Evolutionary conservation across 176 grass and related monocot species (phyloP).

Genomic region (Bonia amplexicaulis): DNA sequence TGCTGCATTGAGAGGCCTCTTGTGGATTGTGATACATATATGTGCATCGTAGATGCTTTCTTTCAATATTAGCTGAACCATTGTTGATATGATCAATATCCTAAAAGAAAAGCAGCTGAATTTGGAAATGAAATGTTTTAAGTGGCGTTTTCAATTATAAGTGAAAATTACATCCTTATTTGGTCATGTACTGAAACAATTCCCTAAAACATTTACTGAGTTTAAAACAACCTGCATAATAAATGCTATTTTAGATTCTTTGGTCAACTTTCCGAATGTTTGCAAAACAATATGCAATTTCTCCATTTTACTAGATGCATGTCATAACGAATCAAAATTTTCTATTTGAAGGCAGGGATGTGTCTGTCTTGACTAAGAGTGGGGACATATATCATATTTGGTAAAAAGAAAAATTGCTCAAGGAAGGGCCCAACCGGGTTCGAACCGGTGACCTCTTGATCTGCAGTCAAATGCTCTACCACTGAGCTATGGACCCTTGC

Average conservation of each 20-base stretch:
- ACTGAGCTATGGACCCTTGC: constrained; percentile 72
- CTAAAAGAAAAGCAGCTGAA: neutral
- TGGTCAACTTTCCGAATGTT: neutral
- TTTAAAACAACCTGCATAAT: neutral
- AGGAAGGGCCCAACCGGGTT: constrained; percentile 72
- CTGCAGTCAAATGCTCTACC: constrained; percentile 99
- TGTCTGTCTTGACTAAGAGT: neutral
- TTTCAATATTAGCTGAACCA: neutral
- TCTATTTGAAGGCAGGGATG: neutral
- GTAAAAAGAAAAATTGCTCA: neutral
- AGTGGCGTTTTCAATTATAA: neutral
- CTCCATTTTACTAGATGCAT: neutral
- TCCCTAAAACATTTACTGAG: neutral
- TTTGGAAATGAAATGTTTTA: neutral
- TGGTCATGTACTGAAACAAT: neutral
- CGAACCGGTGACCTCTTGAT: constrained; percentile 94
- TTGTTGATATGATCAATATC: neutral
- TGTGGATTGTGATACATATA: neutral
- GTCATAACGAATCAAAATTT: neutral
- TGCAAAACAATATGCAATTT: neutral
- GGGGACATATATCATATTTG: neutral
- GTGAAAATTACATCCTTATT: too few relatives aligned
- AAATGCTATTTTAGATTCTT: neutral
- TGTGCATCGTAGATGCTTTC: too few relatives aligned
- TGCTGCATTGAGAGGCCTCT: neutral